These are phyloP conservation scores for Entamoeba invadens DNA, from an alignment of 208 protist genomes.

Conservation along the genomic window DNA sequence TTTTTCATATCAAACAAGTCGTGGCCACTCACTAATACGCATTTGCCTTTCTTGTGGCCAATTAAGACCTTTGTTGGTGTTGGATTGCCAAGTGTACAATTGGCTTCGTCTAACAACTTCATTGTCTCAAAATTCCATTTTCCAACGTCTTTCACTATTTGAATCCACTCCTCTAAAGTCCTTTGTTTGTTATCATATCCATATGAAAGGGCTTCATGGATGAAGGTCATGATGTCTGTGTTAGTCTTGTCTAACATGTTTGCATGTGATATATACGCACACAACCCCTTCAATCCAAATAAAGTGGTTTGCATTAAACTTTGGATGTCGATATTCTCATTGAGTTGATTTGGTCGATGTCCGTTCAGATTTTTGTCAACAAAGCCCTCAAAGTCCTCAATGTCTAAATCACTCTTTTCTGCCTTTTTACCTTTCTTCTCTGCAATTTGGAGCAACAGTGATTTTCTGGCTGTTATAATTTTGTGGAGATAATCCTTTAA, in stretches of 20 bases:
- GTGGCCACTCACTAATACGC: conserved; percentile 21
- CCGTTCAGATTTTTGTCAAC: not conserved
- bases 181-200: not conserved
- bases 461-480: not conserved
- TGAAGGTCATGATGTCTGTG: not conserved
- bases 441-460: no score
- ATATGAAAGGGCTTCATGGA: not conserved
- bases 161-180: not conserved
- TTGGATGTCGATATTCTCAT: not conserved
- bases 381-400: not conserved
- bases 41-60: conserved; percentile 1
- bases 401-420: not conserved
- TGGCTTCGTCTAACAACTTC: not conserved
- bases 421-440: no score
- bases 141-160: not conserved
- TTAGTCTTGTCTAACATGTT: not conserved
- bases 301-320: not conserved
- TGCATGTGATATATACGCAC: not conserved
- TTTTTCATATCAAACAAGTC: conserved; percentile 37
- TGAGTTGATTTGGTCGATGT: not conserved
- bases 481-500: not conserved
- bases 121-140: not conserved
- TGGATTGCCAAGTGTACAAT: not conserved
- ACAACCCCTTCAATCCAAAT: not conserved
- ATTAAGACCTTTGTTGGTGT: not conserved